A percentile compares a stretch with the other conserved stretches of the same genome.
These are phyloP conservation scores for Linnemannia zychae DNA, from an alignment of 192 early-diverging fungal species.

Conservation along the genomic window DNA sequence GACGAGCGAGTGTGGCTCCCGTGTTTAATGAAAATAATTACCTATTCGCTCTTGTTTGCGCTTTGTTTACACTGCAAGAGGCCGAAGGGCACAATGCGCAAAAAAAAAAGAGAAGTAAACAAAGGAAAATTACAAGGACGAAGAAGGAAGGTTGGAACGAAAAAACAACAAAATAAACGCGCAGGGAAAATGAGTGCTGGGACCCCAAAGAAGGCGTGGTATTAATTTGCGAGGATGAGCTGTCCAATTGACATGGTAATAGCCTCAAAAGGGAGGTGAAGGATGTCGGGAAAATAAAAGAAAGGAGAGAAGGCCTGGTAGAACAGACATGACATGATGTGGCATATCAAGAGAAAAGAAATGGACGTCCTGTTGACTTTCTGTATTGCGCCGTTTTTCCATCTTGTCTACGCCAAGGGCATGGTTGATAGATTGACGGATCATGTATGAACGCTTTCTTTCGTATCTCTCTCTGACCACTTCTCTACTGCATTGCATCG, in stretches of 20 bases:
- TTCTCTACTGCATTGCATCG: background rate
- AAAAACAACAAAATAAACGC: background rate
- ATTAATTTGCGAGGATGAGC: background rate
- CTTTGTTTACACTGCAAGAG: background rate
- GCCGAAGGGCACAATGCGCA: slow-evolving; percentile 7
- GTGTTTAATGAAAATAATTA: background rate
- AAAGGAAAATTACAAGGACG: background rate
- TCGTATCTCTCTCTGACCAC: background rate
- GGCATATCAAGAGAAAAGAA: background rate
- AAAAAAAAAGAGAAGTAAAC: background rate
- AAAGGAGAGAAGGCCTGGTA: background rate
- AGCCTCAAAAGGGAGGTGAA: background rate
- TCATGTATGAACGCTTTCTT: background rate
- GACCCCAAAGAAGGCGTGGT: background rate
- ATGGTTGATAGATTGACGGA: background rate
- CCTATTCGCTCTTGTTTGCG: background rate
- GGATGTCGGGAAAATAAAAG: background rate
- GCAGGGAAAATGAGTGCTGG: background rate
- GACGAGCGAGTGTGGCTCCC: background rate
- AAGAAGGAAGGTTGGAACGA: background rate
- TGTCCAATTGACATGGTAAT: background rate
- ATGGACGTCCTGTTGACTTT: background rate
- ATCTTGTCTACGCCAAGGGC: background rate
- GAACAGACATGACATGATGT: background rate
- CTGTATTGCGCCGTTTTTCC: background rate